Percentiles rank a stretch among this genome's conserved stretches.
Conservation (phyloP, 2,329 filamentous ascomycete species). For the Aspergillus ochraceus region DNA sequence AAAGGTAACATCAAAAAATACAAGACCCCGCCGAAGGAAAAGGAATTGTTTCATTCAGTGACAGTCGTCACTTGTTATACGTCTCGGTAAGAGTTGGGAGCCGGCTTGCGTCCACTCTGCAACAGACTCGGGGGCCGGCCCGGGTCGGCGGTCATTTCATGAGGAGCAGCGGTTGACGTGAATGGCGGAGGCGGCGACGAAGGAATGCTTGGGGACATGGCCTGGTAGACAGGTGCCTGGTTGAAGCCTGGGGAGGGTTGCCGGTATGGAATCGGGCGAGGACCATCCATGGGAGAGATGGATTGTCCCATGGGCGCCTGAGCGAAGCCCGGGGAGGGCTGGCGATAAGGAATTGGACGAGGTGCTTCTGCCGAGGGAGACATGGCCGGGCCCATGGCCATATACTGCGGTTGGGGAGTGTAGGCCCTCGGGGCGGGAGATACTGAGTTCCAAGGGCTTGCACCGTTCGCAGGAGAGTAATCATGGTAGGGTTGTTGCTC, state of each 20-base stretch:
- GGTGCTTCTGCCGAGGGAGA: conserved; percentile 19
- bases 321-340: conserved; percentile 18
- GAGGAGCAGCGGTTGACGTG: conserved; percentile 17
- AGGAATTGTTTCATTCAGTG: not conserved
- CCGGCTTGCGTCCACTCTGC: conserved; percentile 40
- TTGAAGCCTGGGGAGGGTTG: conserved; percentile 21
- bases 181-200: conserved; percentile 35
- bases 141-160: conserved; percentile 21
- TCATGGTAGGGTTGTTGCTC: conserved; percentile 25
- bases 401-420: conserved; percentile 24
- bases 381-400: conserved; percentile 21
- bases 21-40: not conserved
- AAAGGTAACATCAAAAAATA: not conserved
- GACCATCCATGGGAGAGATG: conserved; percentile 22
- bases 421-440: conserved; percentile 23
- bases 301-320: conserved; percentile 13
- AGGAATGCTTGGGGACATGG: conserved; percentile 25
- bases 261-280: conserved; percentile 20
- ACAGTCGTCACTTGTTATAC: conserved; percentile 22
- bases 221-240: conserved; percentile 13
- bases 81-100: conserved; percentile 35
- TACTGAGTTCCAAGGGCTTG: conserved; percentile 12
- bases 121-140: conserved; percentile 42
- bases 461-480: conserved; percentile 13
- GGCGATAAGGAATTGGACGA: conserved; percentile 21